These are phyloP conservation scores for Apophysomyces ossiformis DNA, from an alignment of 371 early-diverging fungal species.

Conservation along the genomic window DNA sequence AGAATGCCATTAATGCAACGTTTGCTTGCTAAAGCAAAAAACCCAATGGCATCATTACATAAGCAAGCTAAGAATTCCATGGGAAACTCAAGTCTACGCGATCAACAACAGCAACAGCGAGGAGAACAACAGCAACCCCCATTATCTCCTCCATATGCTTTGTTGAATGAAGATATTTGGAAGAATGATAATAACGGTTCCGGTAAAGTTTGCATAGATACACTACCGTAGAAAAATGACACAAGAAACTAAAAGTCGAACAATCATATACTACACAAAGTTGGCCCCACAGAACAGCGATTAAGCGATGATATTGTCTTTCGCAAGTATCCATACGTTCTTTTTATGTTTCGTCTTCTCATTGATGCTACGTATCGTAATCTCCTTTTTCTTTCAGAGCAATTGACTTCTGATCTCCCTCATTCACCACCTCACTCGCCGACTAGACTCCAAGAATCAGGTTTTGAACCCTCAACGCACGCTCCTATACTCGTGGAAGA, in stretches of 20 bases:
- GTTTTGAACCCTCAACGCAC: background rate
- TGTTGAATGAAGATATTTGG: background rate
- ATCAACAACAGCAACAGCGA: background rate
- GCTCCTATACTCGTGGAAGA: background rate
- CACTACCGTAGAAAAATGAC: too few species aligned
- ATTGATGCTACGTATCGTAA: background rate
- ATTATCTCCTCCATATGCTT: background rate
- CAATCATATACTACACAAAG: background rate
- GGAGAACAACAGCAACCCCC: constrained; percentile 2
- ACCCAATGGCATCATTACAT: constrained; percentile 5
- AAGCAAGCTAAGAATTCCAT: background rate
- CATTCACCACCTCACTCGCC: constrained; percentile 5
- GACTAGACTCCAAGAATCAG: background rate
- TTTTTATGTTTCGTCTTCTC: background rate
- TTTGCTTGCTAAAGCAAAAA: background rate
- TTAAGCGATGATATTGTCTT: background rate
- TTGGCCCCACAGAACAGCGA: background rate
- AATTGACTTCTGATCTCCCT: background rate
- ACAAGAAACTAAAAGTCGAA: background rate
- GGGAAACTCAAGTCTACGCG: background rate
- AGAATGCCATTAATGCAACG: constrained; percentile 1
- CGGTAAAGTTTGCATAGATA: background rate
- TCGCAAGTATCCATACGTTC: background rate
- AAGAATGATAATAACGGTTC: background rate
- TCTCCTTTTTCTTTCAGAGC: background rate